Conservation (phyloP, 1,284 basidiomycete genomes). For the Fomitiporia mediterranea region DNA sequence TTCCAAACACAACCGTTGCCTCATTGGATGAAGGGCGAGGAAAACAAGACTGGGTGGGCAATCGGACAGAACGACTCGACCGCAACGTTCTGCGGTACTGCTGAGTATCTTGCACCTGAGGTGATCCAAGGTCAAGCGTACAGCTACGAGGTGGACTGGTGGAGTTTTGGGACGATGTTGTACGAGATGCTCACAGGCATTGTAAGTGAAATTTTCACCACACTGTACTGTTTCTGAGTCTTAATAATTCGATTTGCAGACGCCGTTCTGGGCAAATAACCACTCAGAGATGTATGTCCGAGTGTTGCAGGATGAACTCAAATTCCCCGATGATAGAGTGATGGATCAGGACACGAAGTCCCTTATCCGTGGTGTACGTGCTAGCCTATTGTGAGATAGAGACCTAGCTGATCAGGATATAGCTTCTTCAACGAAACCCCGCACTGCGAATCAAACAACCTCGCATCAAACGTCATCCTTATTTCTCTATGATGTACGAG, state of each 20-base stretch:
- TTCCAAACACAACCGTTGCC: constrained; percentile 53
- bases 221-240: constrained; percentile 19
- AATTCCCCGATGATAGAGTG: constrained; percentile 84
- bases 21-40: constrained; percentile 68
- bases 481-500: constrained; percentile 92
- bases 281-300: constrained; percentile 94
- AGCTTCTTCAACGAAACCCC: constrained; percentile 92
- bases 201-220: constrained; percentile 45
- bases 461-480: constrained; percentile 89
- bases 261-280: constrained; percentile 91
- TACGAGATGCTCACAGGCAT: constrained; percentile 93
- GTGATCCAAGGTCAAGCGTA: constrained; percentile 90
- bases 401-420: constrained; percentile 20
- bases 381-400: constrained; percentile 13
- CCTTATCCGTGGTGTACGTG: constrained; percentile 85
- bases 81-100: constrained; percentile 85
- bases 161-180: constrained; percentile 96
- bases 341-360: constrained; percentile 95
- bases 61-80: constrained; percentile 58
- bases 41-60: constrained; percentile 46
- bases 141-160: constrained; percentile 96
- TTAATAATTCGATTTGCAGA: constrained; percentile 45
- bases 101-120: constrained; percentile 92
- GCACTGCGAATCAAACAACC: constrained; percentile 87
- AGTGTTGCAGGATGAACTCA: constrained; percentile 82